Conservation (phyloP, 2,329 filamentous ascomycete genomes). For the Huntiella abstrusa region DNA sequence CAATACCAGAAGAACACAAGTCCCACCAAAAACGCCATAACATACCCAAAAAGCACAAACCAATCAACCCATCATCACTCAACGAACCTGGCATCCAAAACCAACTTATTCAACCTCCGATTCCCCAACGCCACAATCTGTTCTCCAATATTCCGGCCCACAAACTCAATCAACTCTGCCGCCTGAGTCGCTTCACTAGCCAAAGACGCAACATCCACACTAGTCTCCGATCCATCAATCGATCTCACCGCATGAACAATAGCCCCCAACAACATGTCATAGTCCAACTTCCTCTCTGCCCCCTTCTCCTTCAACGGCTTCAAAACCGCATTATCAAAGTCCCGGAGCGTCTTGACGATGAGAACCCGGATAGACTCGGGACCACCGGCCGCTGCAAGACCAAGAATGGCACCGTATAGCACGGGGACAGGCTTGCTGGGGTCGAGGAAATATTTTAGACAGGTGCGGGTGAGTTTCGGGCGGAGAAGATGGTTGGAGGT, state of each 20-base stretch:
- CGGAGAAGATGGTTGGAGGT: slow-evolving; percentile 65
- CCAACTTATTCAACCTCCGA: slow-evolving; percentile 27
- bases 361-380: slow-evolving; percentile 38
- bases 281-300: slow-evolving; percentile 28
- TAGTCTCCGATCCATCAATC: slow-evolving; percentile 19
- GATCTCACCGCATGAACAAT: slow-evolving; percentile 34
- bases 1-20: neutral
- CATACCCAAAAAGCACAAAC: neutral
- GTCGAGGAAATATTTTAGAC: slow-evolving; percentile 80
- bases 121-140: slow-evolving; percentile 28
- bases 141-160: slow-evolving; percentile 35
- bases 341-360: slow-evolving; percentile 35
- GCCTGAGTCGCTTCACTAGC: slow-evolving; percentile 18
- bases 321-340: slow-evolving; percentile 33
- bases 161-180: slow-evolving; percentile 31
- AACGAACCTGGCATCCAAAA: slow-evolving; percentile 36
- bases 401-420: slow-evolving; percentile 75
- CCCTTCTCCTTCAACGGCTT: slow-evolving; percentile 33
- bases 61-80: slow-evolving; percentile 16
- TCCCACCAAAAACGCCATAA: neutral
- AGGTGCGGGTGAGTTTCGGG: slow-evolving; percentile 78
- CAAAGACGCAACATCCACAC: neutral
- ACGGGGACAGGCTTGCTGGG: slow-evolving; percentile 64
- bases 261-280: slow-evolving; percentile 36
- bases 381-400: slow-evolving; percentile 59